Percentiles rank a stretch among this genome's conserved stretches.
These are phyloP conservation scores for Dictyostelium intermedium DNA, from an alignment of 78 protist species.

Conservation along the genomic window DNA sequence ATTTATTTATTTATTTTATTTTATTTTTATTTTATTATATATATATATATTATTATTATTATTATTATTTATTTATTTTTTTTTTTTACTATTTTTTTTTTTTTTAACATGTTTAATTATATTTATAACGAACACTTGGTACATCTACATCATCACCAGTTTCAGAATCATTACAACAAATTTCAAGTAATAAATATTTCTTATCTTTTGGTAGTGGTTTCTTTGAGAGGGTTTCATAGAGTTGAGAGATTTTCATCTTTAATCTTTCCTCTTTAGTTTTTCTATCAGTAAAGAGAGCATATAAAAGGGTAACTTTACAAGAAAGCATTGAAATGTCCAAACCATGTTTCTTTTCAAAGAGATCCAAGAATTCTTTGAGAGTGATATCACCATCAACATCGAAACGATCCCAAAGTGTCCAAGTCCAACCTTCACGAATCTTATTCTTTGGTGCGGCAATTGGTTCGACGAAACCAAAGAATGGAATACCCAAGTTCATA, in stretches of 20 bases:
- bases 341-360: constrained; percentile 68
- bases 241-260: constrained; percentile 3
- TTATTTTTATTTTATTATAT: no score
- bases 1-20: no score
- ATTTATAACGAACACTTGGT: constrained; percentile 68
- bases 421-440: constrained; percentile 72
- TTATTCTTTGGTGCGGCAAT: constrained; percentile 88
- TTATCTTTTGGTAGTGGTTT: constrained; percentile 65
- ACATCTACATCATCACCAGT: constrained; percentile 74
- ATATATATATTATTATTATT: no score
- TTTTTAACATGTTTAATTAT: constrained; percentile 8
- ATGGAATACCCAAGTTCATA: constrained; percentile 98
- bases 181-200: constrained; percentile 67
- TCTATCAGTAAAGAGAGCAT: constrained; percentile 59
- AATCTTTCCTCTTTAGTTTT: constrained; percentile 69
- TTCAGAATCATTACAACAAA: constrained; percentile 71
- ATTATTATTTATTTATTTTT: neutral
- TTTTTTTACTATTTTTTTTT: neutral
- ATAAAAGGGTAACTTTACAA: constrained; percentile 83
- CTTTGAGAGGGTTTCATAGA: constrained; percentile 55
- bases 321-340: constrained; percentile 87
- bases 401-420: constrained; percentile 93
- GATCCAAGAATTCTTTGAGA: constrained; percentile 64
- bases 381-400: constrained; percentile 87
- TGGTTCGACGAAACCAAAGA: constrained; percentile 96